These are phyloP conservation scores for Podaxis sp. DNA, from an alignment of 768 basidiomycete species.

Conservation along the genomic window DNA sequence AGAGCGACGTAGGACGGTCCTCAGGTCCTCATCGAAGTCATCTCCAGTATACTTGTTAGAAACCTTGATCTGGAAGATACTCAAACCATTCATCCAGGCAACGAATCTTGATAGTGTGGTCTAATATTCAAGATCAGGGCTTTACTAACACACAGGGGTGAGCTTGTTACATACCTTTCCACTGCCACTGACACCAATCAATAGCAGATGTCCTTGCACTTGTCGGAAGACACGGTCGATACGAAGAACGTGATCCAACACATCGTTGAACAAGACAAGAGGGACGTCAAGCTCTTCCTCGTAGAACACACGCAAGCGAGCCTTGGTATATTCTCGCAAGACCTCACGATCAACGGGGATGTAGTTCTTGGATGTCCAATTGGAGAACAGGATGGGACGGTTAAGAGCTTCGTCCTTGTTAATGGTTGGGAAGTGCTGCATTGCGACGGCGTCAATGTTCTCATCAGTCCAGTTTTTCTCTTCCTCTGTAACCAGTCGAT, in stretches of 20 bases:
- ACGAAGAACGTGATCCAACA: slow-evolving; percentile 94
- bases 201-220: slow-evolving; percentile 91
- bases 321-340: slow-evolving; percentile 95
- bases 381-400: slow-evolving; percentile 95
- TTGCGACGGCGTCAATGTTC: slow-evolving; percentile 77
- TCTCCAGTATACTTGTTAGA: slow-evolving; percentile 99
- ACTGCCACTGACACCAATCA: slow-evolving; percentile 97
- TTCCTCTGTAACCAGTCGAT: slow-evolving; percentile 90
- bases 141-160: neutral
- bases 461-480: slow-evolving; percentile 97
- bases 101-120: slow-evolving; percentile 98
- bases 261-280: slow-evolving; percentile 97
- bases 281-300: slow-evolving; percentile 99
- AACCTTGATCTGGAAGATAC: slow-evolving; percentile 99
- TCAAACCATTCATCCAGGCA: slow-evolving; percentile 99
- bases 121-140: slow-evolving; percentile 38
- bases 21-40: slow-evolving; percentile 97
- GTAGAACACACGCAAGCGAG: slow-evolving; percentile 95
- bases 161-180: slow-evolving; percentile 72
- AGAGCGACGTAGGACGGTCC: slow-evolving; percentile 89
- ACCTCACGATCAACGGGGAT: slow-evolving; percentile 92
- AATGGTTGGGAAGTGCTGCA: slow-evolving; percentile 92
- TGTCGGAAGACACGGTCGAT: slow-evolving; percentile 99
- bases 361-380: slow-evolving; percentile 98
- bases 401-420: slow-evolving; percentile 80